Conservation (phyloP, 352 stramenopile genomes). For the Phytophthora crassamura region DNA sequence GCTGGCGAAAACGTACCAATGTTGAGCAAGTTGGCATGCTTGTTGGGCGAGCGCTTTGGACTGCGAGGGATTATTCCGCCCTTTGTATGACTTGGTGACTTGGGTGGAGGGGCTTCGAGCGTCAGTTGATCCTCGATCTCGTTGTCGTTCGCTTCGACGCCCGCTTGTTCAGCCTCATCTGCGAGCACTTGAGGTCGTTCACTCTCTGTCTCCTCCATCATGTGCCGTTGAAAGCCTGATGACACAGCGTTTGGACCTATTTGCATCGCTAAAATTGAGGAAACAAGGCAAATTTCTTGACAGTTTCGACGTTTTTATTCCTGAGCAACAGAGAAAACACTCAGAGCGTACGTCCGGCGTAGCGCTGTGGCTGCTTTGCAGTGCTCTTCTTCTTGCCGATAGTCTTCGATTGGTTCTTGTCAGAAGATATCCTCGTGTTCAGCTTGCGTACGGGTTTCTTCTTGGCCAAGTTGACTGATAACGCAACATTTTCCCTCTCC, state of each 20-base stretch:
- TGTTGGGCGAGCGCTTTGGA: conserved; percentile 31
- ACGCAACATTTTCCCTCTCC: conserved; percentile 21
- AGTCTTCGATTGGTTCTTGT: conserved; percentile 3
- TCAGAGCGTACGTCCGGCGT: conserved; percentile 14
- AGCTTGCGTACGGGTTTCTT: conserved; percentile 20
- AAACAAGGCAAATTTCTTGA: neutral
- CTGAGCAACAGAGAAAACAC: neutral
- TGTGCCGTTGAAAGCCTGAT: too few species aligned
- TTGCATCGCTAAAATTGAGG: conserved; percentile 7
- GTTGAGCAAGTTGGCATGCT: conserved; percentile 45
- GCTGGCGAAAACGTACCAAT: conserved; percentile 35
- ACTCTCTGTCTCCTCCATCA: conserved; percentile 19
- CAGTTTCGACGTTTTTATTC: conserved; percentile 30
- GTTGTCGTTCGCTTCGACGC: neutral
- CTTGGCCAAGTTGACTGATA: conserved; percentile 15
- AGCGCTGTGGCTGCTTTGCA: conserved; percentile 1
- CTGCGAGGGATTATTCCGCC: conserved; percentile 23
- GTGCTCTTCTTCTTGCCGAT: conserved; percentile 17
- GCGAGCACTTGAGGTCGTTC: neutral
- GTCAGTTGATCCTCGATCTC: conserved; percentile 14
- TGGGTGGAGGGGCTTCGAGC: conserved; percentile 4
- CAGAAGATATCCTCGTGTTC: neutral
- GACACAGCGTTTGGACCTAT: conserved; percentile 8
- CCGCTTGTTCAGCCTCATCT: neutral
- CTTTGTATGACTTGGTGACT: conserved; percentile 10